phyloP scores from a whole-genome alignment of 768 basidiomycete genomes.

The Tricholoma saponaceum region DNA sequence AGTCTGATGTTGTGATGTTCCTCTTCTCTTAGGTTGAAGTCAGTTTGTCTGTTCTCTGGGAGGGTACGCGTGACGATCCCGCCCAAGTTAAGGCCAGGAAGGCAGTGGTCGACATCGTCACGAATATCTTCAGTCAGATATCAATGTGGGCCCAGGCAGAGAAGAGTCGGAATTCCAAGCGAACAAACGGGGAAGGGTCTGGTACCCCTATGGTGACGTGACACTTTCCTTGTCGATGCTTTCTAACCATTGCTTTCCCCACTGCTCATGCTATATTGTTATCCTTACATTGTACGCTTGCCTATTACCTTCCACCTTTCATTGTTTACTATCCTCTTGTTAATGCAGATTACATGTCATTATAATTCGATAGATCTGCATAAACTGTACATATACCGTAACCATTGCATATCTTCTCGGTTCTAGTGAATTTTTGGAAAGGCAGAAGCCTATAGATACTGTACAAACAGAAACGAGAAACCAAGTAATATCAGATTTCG shows the following conservation, averaged over 20 bases:
- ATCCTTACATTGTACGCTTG: neutral
- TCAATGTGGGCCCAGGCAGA: slow-evolving; percentile 41
- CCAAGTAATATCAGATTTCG: neutral
- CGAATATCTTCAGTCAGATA: slow-evolving; percentile 38
- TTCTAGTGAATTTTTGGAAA: neutral
- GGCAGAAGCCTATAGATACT: neutral
- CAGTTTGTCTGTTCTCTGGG: slow-evolving; percentile 57
- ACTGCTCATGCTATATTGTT: neutral
- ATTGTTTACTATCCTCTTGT: slow-evolving; percentile 1
- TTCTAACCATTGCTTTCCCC: neutral
- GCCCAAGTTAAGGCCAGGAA: slow-evolving; percentile 36
- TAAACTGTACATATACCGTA: neutral
- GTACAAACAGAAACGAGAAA: neutral
- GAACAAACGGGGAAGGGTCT: slow-evolving; percentile 10
- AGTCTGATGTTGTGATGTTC: neutral
- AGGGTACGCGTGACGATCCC: slow-evolving; percentile 45
- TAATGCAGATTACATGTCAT: slow-evolving; percentile 6
- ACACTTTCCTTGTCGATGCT: no score
- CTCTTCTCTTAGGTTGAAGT: slow-evolving; percentile 39
- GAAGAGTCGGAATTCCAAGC: slow-evolving; percentile 15
- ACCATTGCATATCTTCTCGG: neutral
- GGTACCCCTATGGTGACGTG: slow-evolving; percentile 6
- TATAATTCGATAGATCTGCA: neutral
- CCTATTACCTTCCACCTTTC: neutral
- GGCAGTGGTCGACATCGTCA: slow-evolving; percentile 34